Conservation (phyloP, 108 stramenopile species). For the Pseudonitzschia multiseries region DNA sequence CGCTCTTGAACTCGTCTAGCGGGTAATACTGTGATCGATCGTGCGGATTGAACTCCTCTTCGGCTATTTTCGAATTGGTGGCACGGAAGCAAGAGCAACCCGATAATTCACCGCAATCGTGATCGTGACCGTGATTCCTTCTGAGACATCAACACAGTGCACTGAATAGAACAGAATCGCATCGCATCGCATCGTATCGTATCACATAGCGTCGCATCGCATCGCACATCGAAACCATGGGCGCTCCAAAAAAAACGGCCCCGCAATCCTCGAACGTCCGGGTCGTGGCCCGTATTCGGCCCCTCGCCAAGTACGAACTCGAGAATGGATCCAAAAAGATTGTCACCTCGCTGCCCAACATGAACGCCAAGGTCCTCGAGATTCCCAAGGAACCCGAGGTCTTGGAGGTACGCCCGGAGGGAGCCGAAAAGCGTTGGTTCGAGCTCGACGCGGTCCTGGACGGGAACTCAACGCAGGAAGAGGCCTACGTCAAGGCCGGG, state of each 20-base stretch:
- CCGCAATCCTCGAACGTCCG: conserved; percentile 31
- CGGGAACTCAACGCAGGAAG: conserved; percentile 72
- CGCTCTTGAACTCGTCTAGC: too few species aligned
- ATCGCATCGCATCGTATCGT: too few species aligned
- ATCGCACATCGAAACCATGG: neutral
- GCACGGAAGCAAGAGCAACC: too few species aligned
- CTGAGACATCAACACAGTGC: too few species aligned
- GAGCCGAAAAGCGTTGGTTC: conserved; percentile 76
- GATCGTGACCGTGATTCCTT: too few species aligned
- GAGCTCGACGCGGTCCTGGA: conserved; percentile 96
- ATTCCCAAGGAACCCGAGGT: conserved; percentile 41
- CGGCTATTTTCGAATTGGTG: too few species aligned
- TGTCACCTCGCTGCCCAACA: conserved; percentile 31
- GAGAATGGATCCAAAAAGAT: conserved; percentile 80
- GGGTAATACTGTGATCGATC: too few species aligned
- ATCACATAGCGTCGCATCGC: too few species aligned
- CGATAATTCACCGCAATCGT: too few species aligned
- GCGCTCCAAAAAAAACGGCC: neutral
- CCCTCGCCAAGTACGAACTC: conserved; percentile 88
- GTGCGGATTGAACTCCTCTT: too few species aligned
- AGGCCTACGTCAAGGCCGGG: conserved; percentile 91
- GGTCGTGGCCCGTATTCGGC: conserved; percentile 97
- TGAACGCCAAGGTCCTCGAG: neutral
- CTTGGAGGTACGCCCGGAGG: conserved; percentile 48
- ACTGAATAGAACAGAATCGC: too few species aligned